Base-by-base conservation (phyloP, 1,284 basidiomycete genomes). In the Irpex rosettiformis region DNA sequence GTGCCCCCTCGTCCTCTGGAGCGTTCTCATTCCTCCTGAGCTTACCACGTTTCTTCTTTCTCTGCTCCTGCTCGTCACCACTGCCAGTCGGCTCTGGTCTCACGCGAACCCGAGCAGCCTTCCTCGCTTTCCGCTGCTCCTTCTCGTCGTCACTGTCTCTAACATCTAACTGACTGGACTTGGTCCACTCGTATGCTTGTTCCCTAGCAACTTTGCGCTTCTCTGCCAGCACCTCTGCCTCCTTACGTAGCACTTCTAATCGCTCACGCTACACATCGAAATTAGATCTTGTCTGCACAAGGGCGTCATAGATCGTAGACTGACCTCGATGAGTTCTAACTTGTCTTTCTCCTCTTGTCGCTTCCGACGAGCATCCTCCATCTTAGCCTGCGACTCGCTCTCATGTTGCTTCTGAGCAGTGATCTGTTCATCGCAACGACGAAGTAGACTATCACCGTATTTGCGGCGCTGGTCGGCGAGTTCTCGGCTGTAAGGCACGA, bases 381-480 rank as follows among this genome's bases (percentile, higher is more conserved):
- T 78, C 66, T 84, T 84, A 8, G 89, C 88, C 56, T 88, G 81
- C 1, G 83, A 80, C 65, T 92, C 88, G 1, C 75, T 76, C 71
- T 97, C 94, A 69, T 87, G 86, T 59, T 85, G 83, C 60, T 82
- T 77, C 70, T 98, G 95, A 27, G 79, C 75, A 4, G 80, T 73
- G 29, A 94, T 75, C 66, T 94, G 90, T 52, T 92, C 91, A 11
- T 93, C 91, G 1, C 85, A 88, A 60, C 85, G 85, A 56, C 89
- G 80, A 54, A 96, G 72, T 77, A 97, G 85, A 68, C 83, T 88
- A 60, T 93, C 89, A 25, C 94, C 93, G 66, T 96, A 97, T 69
- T 90, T 89, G 47, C 86, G 81, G 58, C 95, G 85, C 66, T 96
- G 91, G 66, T 94, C 89, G 0, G 94, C 93, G 52, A 96, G 82